phyloP scores from a whole-genome alignment of 2,329 filamentous ascomycete genomes.

The Ophiocordyceps australis region DNA sequence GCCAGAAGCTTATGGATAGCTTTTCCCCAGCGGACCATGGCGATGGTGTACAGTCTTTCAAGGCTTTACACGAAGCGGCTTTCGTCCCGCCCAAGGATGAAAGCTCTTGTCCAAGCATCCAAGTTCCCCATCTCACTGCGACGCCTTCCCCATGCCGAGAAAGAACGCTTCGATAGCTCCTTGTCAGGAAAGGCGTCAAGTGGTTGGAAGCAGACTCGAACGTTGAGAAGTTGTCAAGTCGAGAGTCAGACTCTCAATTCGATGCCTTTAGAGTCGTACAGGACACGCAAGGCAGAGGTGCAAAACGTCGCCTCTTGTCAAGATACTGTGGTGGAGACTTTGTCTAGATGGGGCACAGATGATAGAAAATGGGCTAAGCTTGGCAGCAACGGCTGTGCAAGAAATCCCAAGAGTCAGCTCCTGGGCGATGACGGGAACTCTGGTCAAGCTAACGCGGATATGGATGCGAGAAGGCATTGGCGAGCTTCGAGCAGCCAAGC shows the following conservation, averaged over 20 bases:
- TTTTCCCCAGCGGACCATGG: constrained; percentile 11
- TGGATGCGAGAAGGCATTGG: constrained; percentile 56
- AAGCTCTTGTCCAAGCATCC: constrained; percentile 15
- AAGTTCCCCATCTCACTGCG: constrained; percentile 25
- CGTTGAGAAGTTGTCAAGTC: constrained; percentile 5
- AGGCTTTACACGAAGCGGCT: constrained; percentile 52
- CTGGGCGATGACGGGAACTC: constrained; percentile 83
- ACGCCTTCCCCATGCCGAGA: constrained; percentile 56
- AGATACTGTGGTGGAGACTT: constrained; percentile 77
- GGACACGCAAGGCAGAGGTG: constrained; percentile 17
- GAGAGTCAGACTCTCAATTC: constrained; percentile 1
- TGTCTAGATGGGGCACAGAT: constrained; percentile 72
- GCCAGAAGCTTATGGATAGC: constrained; percentile 15
- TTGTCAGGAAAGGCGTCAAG: constrained; percentile 43
- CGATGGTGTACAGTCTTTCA: constrained; percentile 19
- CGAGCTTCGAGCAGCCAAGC: constrained; percentile 28
- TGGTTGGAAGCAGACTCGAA: constrained; percentile 15
- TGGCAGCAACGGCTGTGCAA: constrained; percentile 64
- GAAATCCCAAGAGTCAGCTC: constrained; percentile 69
- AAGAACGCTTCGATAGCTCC: constrained; percentile 50
- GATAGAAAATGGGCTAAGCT: constrained; percentile 75
- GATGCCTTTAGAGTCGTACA: constrained; percentile 13
- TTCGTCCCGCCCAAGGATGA: constrained; percentile 36
- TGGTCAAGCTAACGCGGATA: constrained; percentile 44
- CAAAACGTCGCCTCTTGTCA: constrained; percentile 56